Evolutionary conservation across 2,329 filamentous ascomycete genomes (phyloP).

Genomic region (Didymella sp.): DNA sequence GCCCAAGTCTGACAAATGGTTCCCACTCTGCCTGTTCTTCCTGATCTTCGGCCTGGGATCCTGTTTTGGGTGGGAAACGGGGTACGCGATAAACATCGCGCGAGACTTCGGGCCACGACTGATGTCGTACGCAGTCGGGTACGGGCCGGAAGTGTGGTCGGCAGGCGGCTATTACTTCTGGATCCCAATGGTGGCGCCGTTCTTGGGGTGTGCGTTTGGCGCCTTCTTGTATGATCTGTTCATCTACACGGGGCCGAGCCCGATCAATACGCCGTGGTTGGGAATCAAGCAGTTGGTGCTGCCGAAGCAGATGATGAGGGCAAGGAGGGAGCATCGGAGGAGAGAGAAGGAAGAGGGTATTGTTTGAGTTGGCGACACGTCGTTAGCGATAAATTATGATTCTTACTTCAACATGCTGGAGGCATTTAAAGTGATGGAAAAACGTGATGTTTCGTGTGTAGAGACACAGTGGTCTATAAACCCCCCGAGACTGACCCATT

Average conservation of each 20-base stretch:
- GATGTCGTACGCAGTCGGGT: slow-evolving; percentile 71
- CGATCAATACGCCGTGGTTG: slow-evolving; percentile 71
- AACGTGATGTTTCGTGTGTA: not conserved
- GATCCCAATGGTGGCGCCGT: slow-evolving; percentile 77
- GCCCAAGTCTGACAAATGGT: slow-evolving; percentile 42
- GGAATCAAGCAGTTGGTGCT: slow-evolving; percentile 62
- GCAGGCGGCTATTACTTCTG: slow-evolving; percentile 76
- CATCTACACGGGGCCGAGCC: slow-evolving; percentile 73
- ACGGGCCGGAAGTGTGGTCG: slow-evolving; percentile 70
- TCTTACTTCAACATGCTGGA: not conserved
- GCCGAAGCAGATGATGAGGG: slow-evolving; percentile 31
- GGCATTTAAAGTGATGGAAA: not conserved
- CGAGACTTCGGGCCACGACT: slow-evolving; percentile 75
- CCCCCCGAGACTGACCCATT: not conserved
- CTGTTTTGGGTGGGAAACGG: slow-evolving; percentile 78
- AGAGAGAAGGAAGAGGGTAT: slow-evolving; percentile 42
- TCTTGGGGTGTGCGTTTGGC: slow-evolving; percentile 59
- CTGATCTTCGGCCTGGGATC: slow-evolving; percentile 76
- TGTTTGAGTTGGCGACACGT: slow-evolving; percentile 16
- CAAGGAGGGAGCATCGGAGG: slow-evolving; percentile 28
- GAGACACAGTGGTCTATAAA: not conserved
- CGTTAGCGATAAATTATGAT: not conserved
- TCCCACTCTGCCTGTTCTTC: slow-evolving; percentile 70
- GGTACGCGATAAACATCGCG: slow-evolving; percentile 76
- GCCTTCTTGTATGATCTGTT: slow-evolving; percentile 45